These are phyloP conservation scores for Debaryomyces maramus DNA, from an alignment of 805 yeast genomes.

Conservation along the genomic window DNA sequence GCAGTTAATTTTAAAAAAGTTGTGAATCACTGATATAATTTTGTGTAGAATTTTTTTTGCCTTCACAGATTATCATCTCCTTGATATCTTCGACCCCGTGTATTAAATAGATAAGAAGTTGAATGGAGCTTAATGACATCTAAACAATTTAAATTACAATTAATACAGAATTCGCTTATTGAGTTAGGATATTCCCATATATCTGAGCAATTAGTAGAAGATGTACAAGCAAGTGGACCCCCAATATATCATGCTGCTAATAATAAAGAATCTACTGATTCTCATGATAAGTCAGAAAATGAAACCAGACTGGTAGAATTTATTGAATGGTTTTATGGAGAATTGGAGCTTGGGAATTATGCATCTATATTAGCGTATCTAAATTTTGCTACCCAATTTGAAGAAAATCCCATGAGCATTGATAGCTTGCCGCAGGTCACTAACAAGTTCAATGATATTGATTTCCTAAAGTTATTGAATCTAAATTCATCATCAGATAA, in stretches of 20 bases:
- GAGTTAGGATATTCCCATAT: slow-evolving; percentile 31
- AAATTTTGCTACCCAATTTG: slow-evolving; percentile 3
- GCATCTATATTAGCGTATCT: slow-evolving; percentile 15
- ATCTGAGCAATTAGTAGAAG: slow-evolving; percentile 19
- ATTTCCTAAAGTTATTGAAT: slow-evolving; percentile 6
- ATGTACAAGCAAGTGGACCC: slow-evolving; percentile 6
- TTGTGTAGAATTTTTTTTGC: background rate
- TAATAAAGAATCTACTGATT: slow-evolving; percentile 1
- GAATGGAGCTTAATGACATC: slow-evolving; percentile 15
- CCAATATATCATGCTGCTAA: background rate
- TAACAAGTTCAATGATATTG: slow-evolving; percentile 1
- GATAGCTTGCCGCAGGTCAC: slow-evolving; percentile 5
- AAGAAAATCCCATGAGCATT: slow-evolving; percentile 8
- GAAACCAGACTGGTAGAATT: slow-evolving; percentile 3
- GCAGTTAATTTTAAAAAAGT: background rate
- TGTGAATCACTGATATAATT: background rate
- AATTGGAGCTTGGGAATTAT: slow-evolving; percentile 16
- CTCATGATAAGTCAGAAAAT: background rate
- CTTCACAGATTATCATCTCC: background rate
- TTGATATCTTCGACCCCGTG: background rate
- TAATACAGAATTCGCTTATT: slow-evolving; percentile 28
- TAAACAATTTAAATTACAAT: slow-evolving; percentile 27
- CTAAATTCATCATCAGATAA: background rate
- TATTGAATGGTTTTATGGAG: slow-evolving; percentile 18
- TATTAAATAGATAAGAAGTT: background rate